phyloP scores from a whole-genome alignment of 1,284 basidiomycete species.

The Entoloma clypeatum region DNA sequence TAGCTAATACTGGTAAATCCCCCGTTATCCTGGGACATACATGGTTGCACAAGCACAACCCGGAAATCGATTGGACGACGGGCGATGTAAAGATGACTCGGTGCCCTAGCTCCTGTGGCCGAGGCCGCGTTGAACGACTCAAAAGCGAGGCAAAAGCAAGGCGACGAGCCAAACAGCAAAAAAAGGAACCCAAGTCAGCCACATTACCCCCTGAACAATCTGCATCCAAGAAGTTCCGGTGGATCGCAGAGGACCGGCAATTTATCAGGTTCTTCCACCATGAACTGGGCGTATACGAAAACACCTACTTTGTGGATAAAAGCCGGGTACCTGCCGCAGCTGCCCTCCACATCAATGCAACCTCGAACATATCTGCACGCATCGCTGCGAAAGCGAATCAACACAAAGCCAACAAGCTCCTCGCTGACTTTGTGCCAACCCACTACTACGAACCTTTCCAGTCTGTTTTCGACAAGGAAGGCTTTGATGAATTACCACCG shows the following conservation, averaged over 20 bases:
- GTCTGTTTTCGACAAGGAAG: slow-evolving; percentile 5
- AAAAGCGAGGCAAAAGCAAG: background rate
- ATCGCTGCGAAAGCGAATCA: slow-evolving; percentile 1
- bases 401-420: background rate
- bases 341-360: background rate
- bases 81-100: slow-evolving; percentile 20
- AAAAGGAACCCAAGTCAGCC: background rate
- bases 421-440: slow-evolving; percentile 1
- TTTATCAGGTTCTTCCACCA: slow-evolving; percentile 5
- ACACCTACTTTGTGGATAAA: slow-evolving; percentile 2
- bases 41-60: slow-evolving; percentile 25
- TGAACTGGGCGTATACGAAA: background rate
- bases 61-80: slow-evolving; percentile 25
- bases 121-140: background rate
- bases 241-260: slow-evolving; percentile 4
- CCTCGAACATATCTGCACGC: background rate
- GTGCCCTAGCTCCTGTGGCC: slow-evolving; percentile 20
- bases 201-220: no score
- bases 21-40: no score
- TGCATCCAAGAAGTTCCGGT: slow-evolving; percentile 3
- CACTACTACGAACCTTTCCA: slow-evolving; percentile 3
- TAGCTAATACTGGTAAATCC: slow-evolving; percentile 3
- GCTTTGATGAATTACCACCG: slow-evolving; percentile 5
- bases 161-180: background rate
- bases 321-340: background rate